Conservation (phyloP, 2,329 filamentous ascomycete species). For the Lasiodiplodia sp. region DNA sequence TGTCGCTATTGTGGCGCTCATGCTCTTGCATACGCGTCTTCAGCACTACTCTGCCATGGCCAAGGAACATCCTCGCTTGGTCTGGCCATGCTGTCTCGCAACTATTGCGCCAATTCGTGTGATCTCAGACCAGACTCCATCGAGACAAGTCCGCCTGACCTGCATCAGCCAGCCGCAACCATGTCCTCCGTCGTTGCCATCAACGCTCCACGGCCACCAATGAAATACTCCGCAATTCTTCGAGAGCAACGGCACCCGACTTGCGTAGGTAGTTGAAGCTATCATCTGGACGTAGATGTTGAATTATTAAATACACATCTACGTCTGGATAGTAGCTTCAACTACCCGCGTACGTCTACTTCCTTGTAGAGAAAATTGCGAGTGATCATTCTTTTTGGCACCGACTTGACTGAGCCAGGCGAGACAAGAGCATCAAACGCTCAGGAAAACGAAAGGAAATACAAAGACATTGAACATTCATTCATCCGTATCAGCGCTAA, state of each 20-base stretch:
- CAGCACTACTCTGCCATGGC: not conserved
- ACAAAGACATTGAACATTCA: not conserved
- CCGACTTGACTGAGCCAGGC: too few relatives aligned
- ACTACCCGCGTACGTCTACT: too few relatives aligned
- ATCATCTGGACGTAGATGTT: too few relatives aligned
- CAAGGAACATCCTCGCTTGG: not conserved
- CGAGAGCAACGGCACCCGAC: too few relatives aligned
- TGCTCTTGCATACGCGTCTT: not conserved
- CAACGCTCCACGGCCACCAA: not conserved
- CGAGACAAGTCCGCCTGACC: slow-evolving; percentile 3
- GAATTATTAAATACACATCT: too few relatives aligned
- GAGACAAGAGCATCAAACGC: not conserved
- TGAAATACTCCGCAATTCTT: too few relatives aligned
- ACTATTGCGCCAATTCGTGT: slow-evolving; percentile 3
- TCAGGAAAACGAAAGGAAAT: not conserved
- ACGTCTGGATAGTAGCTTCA: too few relatives aligned
- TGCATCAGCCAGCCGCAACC: not conserved
- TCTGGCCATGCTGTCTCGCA: not conserved
- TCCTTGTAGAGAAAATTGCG: too few relatives aligned
- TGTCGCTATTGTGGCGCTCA: not conserved
- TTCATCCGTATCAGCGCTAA: slow-evolving; percentile 46
- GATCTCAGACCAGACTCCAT: not conserved
- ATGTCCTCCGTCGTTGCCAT: not conserved
- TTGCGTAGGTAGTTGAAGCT: too few relatives aligned
- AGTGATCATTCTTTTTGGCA: too few relatives aligned